These are phyloP conservation scores for Euphorbia tirucalli DNA, from an alignment of 345 rosid genomes.

Conservation along the genomic window DNA sequence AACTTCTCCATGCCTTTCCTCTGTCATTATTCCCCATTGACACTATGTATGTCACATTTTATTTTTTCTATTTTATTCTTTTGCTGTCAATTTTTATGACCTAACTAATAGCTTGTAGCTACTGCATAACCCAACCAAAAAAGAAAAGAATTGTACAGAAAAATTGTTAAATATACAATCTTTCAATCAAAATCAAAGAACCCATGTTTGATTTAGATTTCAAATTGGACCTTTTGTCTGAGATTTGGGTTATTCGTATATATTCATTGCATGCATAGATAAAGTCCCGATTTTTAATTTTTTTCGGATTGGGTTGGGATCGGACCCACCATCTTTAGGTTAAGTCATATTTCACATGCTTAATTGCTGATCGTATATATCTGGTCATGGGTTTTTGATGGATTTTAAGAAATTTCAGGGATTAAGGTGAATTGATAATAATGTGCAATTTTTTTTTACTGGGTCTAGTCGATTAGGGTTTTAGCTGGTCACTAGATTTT, in stretches of 20 bases:
- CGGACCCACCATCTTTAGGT: slow-evolving; percentile 17
- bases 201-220: slow-evolving; percentile 9
- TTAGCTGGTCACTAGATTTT: slow-evolving; percentile 3
- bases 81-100: slow-evolving; percentile 10
- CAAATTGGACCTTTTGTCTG: slow-evolving; percentile 8
- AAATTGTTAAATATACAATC: neutral
- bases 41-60: slow-evolving; percentile 6
- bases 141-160: neutral
- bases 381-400: slow-evolving; percentile 18
- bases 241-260: neutral
- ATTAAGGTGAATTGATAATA: slow-evolving; percentile 11
- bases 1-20: slow-evolving; percentile 6
- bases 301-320: neutral
- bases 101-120: slow-evolving; percentile 2
- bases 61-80: neutral
- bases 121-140: neutral
- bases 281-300: neutral
- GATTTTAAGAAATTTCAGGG: neutral
- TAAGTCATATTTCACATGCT: slow-evolving; percentile 9
- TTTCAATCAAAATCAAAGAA: slow-evolving; percentile 1
- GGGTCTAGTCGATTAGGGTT: slow-evolving; percentile 27
- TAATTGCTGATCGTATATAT: slow-evolving; percentile 9
- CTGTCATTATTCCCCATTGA: no score
- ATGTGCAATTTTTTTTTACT: slow-evolving; percentile 6
- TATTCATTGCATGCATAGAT: neutral